Conservation (phyloP, 2,329 filamentous ascomycete species). For the Scortechinia acanthostroma region DNA sequence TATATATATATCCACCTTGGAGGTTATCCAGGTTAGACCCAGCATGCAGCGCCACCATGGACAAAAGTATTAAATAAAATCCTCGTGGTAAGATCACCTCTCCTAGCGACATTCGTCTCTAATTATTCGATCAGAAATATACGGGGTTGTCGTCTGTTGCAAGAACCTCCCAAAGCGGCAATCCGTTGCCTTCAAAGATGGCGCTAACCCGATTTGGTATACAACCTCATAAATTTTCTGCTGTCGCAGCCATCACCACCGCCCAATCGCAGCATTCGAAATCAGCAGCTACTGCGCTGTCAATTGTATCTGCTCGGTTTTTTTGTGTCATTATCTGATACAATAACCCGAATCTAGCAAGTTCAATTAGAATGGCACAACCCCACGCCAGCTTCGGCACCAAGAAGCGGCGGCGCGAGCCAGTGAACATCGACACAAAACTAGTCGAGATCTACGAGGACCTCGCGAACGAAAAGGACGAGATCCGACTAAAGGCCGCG, state of each 20-base stretch:
- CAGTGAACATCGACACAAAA: conserved; percentile 4
- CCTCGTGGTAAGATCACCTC: too few relatives aligned
- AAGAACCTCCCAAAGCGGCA: neutral
- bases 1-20: too few relatives aligned
- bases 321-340: neutral
- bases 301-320: neutral
- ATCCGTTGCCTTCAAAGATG: neutral
- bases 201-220: neutral
- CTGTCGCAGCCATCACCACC: neutral
- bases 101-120: too few relatives aligned
- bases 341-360: neutral
- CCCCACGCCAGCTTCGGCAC: too few relatives aligned
- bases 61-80: too few relatives aligned
- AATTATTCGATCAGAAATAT: too few relatives aligned
- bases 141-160: too few relatives aligned
- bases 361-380: neutral
- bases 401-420: conserved; percentile 2
- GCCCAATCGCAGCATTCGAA: too few relatives aligned
- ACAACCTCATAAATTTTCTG: conserved; percentile 1
- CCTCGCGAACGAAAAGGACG: conserved; percentile 9
- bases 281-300: too few relatives aligned
- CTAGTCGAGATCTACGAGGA: conserved; percentile 11
- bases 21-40: too few relatives aligned
- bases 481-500: conserved; percentile 8
- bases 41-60: too few relatives aligned